phyloP scores from a whole-genome alignment of 495 filamentous ascomycete species.

The Aspergillus cavernicola region DNA sequence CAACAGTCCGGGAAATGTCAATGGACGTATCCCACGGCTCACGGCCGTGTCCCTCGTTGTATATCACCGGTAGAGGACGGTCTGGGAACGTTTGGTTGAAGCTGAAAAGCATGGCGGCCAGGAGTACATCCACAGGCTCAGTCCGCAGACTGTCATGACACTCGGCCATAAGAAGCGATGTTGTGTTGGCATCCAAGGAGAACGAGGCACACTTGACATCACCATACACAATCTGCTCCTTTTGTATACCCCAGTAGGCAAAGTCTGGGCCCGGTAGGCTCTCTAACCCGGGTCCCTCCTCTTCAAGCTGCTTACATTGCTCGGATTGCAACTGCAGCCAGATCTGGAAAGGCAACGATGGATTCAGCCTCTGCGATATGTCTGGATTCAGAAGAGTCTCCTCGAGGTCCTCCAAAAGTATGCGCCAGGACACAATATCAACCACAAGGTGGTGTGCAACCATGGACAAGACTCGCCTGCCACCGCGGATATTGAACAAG shows the following conservation, averaged over 20 bases:
- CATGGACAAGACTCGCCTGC: background rate
- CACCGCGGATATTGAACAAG: background rate
- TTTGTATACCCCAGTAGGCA: background rate
- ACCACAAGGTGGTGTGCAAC: background rate
- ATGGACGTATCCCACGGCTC: background rate
- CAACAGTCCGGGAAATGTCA: constrained; percentile 2
- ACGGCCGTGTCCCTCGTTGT: constrained; percentile 6
- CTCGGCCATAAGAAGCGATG: background rate
- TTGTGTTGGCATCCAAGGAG: background rate
- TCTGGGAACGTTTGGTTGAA: background rate
- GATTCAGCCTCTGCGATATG: background rate
- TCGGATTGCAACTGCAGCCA: background rate
- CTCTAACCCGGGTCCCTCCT: background rate
- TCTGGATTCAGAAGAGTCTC: background rate
- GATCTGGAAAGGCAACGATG: background rate
- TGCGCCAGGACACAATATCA: background rate
- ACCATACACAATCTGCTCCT: background rate
- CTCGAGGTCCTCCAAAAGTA: background rate
- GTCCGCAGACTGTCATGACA: background rate
- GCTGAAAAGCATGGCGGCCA: background rate
- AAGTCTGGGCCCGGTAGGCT: background rate
- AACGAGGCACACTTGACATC: background rate
- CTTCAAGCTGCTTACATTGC: background rate
- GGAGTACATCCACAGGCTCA: background rate
- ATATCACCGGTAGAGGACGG: background rate